Conservation (phyloP, 2,329 filamentous ascomycete species). For the Ophiostoma pallidulum region DNA sequence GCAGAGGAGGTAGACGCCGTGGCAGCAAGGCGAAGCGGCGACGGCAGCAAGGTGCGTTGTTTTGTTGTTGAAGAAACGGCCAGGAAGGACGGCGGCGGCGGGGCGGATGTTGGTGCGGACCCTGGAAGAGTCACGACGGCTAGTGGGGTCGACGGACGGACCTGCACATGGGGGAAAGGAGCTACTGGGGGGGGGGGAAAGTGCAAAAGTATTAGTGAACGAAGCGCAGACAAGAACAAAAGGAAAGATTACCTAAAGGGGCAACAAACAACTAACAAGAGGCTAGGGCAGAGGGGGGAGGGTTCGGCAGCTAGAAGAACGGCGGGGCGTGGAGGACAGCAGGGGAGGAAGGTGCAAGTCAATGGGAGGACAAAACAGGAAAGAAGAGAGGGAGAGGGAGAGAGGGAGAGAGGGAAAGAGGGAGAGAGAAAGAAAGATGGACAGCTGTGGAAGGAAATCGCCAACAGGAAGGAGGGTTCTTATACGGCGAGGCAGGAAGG, state of each 20-base stretch:
- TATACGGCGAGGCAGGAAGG: background rate
- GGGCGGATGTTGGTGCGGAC: background rate
- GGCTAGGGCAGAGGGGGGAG: background rate
- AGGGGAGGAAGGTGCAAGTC: background rate
- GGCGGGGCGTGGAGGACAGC: too few relatives aligned
- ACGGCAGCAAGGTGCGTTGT: background rate
- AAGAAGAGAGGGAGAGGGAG: too few relatives aligned
- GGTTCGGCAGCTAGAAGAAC: too few relatives aligned
- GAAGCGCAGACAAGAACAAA: background rate
- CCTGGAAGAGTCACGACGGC: slow-evolving; percentile 6
- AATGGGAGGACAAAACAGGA: too few relatives aligned
- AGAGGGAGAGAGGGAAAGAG: too few relatives aligned
- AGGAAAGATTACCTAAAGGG: slow-evolving; percentile 6
- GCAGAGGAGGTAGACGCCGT: too few relatives aligned
- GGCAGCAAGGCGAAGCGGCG: background rate
- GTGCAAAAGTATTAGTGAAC: background rate
- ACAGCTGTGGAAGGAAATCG: too few relatives aligned
- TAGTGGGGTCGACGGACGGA: slow-evolving; percentile 3
- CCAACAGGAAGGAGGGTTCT: background rate
- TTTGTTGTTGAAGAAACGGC: background rate
- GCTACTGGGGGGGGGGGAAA: background rate
- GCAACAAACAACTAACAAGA: slow-evolving; percentile 9
- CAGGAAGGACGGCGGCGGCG: background rate
- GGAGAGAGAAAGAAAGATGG: too few relatives aligned
- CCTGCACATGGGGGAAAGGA: background rate